Percentiles rank a stretch among this genome's conserved stretches.
Conservation (phyloP, 1,284 basidiomycete species). For the Heterobasidion parviporum region DNA sequence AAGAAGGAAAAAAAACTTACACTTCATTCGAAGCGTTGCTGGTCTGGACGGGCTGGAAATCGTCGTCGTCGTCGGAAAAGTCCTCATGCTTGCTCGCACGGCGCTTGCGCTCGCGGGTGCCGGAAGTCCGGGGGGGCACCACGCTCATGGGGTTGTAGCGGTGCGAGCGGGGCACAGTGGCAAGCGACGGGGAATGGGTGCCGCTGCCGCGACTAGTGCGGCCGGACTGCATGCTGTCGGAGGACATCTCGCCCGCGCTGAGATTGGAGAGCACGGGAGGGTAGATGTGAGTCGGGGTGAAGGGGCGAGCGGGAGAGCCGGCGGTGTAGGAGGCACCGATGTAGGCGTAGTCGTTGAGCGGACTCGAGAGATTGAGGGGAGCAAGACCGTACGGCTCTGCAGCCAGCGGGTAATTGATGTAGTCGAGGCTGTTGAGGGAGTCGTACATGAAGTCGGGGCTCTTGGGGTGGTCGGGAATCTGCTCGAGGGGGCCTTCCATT, state of each 20-base stretch:
- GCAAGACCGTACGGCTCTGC: conserved; percentile 34
- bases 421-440: conserved; percentile 45
- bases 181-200: conserved; percentile 49
- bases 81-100: conserved; percentile 55
- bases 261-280: conserved; percentile 64
- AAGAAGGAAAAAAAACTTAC: conserved; percentile 21
- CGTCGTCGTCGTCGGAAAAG: conserved; percentile 53
- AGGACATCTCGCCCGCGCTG: conserved; percentile 60
- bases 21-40: conserved; percentile 34
- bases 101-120: conserved; percentile 30
- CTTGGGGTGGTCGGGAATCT: conserved; percentile 41
- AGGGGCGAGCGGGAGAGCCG: conserved; percentile 54
- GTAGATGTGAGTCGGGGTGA: conserved; percentile 62
- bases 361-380: conserved; percentile 45
- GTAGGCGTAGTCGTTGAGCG: conserved; percentile 62
- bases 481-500: conserved; percentile 45
- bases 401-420: conserved; percentile 36
- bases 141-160: conserved; percentile 66
- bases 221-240: conserved; percentile 55
- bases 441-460: conserved; percentile 46
- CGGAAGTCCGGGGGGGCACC: conserved; percentile 23
- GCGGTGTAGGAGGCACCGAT: conserved; percentile 39
- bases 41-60: conserved; percentile 45
- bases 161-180: conserved; percentile 59
- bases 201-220: conserved; percentile 60